Conservation (phyloP, 768 basidiomycete species). For the Pleurotus platypus region DNA sequence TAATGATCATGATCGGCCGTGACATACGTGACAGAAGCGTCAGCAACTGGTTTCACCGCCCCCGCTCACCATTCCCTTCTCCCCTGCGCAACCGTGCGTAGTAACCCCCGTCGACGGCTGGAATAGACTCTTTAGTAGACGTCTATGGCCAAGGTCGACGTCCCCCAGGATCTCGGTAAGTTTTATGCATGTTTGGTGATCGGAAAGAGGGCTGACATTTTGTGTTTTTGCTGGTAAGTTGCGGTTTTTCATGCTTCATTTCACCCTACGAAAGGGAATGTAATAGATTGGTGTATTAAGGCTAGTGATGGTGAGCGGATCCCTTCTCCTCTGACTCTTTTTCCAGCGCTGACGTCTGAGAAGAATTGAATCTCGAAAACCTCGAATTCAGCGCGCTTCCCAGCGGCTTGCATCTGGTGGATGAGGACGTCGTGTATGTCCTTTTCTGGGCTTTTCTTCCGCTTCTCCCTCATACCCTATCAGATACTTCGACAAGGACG, state of each 20-base stretch:
- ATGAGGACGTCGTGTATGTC: constrained; percentile 74
- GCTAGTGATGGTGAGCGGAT: constrained; percentile 55
- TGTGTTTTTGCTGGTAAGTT: constrained; percentile 36
- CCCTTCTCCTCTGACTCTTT: neutral
- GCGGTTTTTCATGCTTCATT: constrained; percentile 85
- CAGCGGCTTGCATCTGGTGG: constrained; percentile 77
- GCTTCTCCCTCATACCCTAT: neutral
- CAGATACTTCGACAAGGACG: constrained; percentile 73
- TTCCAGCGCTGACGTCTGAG: too few species aligned
- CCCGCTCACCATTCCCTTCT: too few species aligned
- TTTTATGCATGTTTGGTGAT: neutral
- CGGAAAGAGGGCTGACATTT: neutral
- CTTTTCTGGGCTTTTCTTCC: neutral
- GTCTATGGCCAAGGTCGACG: neutral
- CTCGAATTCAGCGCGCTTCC: constrained; percentile 82
- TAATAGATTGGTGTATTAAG: constrained; percentile 76
- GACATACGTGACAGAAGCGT: too few species aligned
- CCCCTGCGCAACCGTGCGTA: too few species aligned
- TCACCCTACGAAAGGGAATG: constrained; percentile 78
- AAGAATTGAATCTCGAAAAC: constrained; percentile 64
- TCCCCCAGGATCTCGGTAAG: constrained; percentile 55
- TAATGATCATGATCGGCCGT: too few species aligned
- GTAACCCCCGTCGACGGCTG: too few species aligned
- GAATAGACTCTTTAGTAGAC: too few species aligned
- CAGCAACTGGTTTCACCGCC: too few species aligned